Percentiles rank a stretch among this genome's conserved stretches.
Evolutionary conservation across 257 asterid species (phyloP).

Genomic region (Paraleonurus japonicus): DNA sequence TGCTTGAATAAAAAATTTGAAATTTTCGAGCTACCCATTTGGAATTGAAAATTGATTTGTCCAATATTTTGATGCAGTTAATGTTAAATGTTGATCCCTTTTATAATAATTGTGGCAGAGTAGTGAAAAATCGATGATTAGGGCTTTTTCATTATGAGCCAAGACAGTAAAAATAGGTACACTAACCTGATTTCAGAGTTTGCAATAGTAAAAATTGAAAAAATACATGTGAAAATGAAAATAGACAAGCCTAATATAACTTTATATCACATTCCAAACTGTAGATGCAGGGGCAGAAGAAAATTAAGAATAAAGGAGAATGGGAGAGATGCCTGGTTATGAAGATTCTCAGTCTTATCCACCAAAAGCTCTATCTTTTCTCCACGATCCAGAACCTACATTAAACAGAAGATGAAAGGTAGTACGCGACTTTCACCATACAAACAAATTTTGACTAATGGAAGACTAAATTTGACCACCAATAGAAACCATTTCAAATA

Average conservation of each 20-base stretch:
- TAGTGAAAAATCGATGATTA: neutral
- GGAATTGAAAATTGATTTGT: neutral
- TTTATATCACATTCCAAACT: slow-evolving; percentile 1
- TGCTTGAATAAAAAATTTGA: neutral
- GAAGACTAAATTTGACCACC: neutral
- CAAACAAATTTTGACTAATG: neutral
- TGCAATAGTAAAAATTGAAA: neutral
- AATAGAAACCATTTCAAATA: neutral
- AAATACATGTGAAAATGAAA: neutral
- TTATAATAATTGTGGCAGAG: neutral
- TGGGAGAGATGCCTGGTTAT: slow-evolving; percentile 55
- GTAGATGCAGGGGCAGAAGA: slow-evolving; percentile 1
- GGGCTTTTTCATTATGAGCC: neutral
- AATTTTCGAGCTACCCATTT: neutral
- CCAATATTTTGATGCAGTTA: neutral
- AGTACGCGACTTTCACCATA: slow-evolving; percentile 6
- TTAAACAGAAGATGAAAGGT: slow-evolving; percentile 6
- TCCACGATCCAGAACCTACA: slow-evolving; percentile 91
- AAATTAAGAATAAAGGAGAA: neutral
- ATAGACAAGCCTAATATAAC: neutral
- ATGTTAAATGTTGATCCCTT: neutral
- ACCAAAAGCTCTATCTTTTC: slow-evolving; percentile 89
- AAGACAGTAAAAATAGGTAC: neutral
- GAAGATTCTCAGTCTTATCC: slow-evolving; percentile 92
- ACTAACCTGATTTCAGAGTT: neutral